Conservation (phyloP, 1,284 basidiomycete species). For the Coniferiporia weirii region DNA sequence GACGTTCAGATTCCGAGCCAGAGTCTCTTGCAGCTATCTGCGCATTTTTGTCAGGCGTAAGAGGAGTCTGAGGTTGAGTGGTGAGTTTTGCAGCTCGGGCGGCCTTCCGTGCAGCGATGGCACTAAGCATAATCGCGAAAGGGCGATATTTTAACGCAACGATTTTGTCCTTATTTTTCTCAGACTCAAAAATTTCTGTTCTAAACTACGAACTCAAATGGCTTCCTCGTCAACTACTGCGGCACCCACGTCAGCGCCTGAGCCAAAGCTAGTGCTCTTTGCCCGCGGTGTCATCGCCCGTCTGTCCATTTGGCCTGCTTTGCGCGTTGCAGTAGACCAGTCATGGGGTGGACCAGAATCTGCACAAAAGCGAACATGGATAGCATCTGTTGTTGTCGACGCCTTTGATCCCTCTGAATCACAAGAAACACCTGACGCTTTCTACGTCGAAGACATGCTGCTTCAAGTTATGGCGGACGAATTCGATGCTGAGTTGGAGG, state of each 20-base stretch:
- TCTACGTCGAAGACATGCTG: constrained; percentile 74
- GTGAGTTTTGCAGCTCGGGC: constrained; percentile 8
- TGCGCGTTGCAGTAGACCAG: constrained; percentile 78
- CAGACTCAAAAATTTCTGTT: neutral
- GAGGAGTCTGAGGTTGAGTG: neutral
- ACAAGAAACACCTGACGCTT: constrained; percentile 50
- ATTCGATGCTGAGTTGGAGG: constrained; percentile 78
- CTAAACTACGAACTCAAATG: constrained; percentile 9
- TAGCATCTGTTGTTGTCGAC: constrained; percentile 79
- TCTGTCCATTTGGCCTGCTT: constrained; percentile 75
- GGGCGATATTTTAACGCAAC: neutral
- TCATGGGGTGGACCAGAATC: constrained; percentile 77
- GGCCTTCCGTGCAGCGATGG: constrained; percentile 18
- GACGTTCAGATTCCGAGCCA: constrained; percentile 3
- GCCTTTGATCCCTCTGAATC: constrained; percentile 55
- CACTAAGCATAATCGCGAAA: constrained; percentile 12
- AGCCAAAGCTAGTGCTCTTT: constrained; percentile 59
- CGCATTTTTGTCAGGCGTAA: neutral
- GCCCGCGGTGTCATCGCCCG: constrained; percentile 80
- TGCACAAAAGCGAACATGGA: constrained; percentile 71
- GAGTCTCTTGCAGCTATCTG: neutral
- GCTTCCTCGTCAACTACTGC: constrained; percentile 10
- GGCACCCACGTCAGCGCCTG: constrained; percentile 25
- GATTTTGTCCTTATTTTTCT: neutral
- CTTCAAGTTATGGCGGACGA: constrained; percentile 81